phyloP scores from a whole-genome alignment of 106 monocot species.

The Phalaenopsis aphrodite region DNA sequence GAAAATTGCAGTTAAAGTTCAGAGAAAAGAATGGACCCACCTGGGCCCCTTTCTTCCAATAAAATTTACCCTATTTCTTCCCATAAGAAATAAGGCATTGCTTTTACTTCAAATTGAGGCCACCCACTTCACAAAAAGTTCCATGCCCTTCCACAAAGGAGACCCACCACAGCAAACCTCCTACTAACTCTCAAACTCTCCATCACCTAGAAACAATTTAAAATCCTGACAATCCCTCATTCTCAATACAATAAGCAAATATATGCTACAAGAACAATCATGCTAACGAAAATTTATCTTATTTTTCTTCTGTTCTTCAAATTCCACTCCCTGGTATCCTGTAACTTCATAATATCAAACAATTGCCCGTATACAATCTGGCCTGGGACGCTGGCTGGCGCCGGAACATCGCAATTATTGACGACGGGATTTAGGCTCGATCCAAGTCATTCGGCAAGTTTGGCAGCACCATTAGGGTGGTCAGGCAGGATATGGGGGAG shows the following conservation, averaged over 20 bases:
- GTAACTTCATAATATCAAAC: constrained; percentile 60
- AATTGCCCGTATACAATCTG: constrained; percentile 73
- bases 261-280: background rate
- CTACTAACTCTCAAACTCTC: constrained; percentile 5
- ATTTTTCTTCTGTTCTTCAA: background rate
- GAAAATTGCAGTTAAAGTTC: no score
- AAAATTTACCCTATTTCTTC: no score
- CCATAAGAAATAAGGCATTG: constrained; percentile 27
- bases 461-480: constrained; percentile 43
- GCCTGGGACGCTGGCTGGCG: constrained; percentile 64
- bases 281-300: background rate
- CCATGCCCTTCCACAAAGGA: constrained; percentile 24
- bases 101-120: constrained; percentile 34
- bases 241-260: background rate
- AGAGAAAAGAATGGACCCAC: no score
- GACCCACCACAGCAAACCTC: constrained; percentile 14
- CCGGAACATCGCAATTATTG: constrained; percentile 33
- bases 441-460: constrained; percentile 25
- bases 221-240: background rate
- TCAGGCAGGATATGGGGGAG: constrained; percentile 79
- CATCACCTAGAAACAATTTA: background rate
- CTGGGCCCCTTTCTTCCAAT: no score
- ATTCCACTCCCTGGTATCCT: background rate
- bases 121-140: constrained; percentile 30
- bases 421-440: constrained; percentile 36